Evolutionary conservation across 2,329 filamentous ascomycete genomes (phyloP).

Genomic region (Tetracladium maxilliforme): DNA sequence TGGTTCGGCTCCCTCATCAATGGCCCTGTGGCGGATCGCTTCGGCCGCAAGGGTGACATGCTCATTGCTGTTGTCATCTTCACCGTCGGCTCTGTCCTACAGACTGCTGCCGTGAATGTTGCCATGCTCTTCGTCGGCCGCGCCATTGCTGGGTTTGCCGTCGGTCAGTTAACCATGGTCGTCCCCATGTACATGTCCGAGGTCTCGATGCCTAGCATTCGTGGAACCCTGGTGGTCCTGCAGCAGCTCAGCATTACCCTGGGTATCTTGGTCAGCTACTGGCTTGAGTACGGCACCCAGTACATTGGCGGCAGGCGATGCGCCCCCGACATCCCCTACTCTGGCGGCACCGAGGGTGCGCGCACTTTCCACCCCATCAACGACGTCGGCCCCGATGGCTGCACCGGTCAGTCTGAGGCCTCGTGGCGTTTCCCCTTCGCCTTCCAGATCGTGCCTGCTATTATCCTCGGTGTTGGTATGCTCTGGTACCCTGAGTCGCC

Average conservation of each 20-base stretch:
- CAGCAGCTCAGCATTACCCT: conserved; percentile 13
- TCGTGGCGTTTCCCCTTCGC: conserved; percentile 42
- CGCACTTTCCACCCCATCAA: conserved; percentile 7
- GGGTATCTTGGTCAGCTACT: conserved; percentile 14
- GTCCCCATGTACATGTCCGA: conserved; percentile 27
- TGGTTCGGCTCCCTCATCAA: conserved; percentile 32
- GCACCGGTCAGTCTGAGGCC: conserved; percentile 18
- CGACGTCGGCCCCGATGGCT: conserved; percentile 8
- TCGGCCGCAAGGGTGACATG: conserved; percentile 15
- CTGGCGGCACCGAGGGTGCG: conserved; percentile 5
- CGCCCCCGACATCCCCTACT: conserved; percentile 8
- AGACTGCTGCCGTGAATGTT: conserved; percentile 15
- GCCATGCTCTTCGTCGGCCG: conserved; percentile 30
- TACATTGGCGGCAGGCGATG: conserved; percentile 11
- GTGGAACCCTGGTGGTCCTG: conserved; percentile 12
- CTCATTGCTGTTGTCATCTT: conserved; percentile 15
- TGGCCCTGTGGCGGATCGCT: conserved; percentile 16
- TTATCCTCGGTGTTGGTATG: conserved; percentile 39
- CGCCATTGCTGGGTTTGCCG: conserved; percentile 30
- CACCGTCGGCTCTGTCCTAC: conserved; percentile 14
- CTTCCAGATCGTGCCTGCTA: conserved; percentile 36
- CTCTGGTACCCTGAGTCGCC: conserved; percentile 44
- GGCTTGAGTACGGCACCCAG: conserved; percentile 12
- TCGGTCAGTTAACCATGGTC: conserved; percentile 29
- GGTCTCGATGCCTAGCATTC: conserved; percentile 12